Base-by-base conservation (phyloP, 495 filamentous ascomycete genomes). In the Recurvomyces mirabilis region DNA sequence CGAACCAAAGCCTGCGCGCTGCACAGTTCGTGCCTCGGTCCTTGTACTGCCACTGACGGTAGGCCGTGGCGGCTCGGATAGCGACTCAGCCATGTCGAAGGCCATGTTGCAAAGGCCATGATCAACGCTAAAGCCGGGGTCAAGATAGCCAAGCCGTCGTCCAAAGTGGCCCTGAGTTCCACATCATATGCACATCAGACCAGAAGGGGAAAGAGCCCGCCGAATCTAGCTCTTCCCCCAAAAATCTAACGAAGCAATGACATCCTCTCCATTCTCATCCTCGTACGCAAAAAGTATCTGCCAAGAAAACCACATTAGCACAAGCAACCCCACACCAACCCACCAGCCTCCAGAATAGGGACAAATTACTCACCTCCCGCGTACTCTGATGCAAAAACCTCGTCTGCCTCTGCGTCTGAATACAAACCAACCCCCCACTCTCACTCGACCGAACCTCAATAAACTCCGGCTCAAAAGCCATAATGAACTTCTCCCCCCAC, bases 401-500 rank as follows among this genome's bases (percentile, higher is more conserved):
- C 54, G 95, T 91, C 53, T 93, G 94, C 68, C 81, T 91, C 46
- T 85, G 85, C 34, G 87, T 93, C 57, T 94, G 79, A 52, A 99
- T 94, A 66, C 94, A 83, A 46, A 94, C 85, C 58, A 86, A 55
- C 32, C 84, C 83, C 45, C 84, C 82, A 15, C 83, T 94, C 58
- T 96, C 93, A 52, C 95, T 84, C 57, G 93, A 80, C 54, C 93
- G 70, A 54, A 99, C 84, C 65, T 99, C 93, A 48, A 99, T 84
- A 57, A 99, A 99, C 57, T 87, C 94, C n/a, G 87, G 82, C 65
- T 99, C 93, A 60, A 99, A 99, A 4, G 93, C 93, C 51, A 99
- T 67, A 34, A 99, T 93, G 71, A 89, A 99, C 43, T 46, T 51
- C 25, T 88, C 88, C 57, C 88, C 84, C 28, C 84, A 93, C 28